These are phyloP conservation scores for Globisporangium sylvaticum DNA, from an alignment of 352 stramenopile genomes.

Conservation along the genomic window DNA sequence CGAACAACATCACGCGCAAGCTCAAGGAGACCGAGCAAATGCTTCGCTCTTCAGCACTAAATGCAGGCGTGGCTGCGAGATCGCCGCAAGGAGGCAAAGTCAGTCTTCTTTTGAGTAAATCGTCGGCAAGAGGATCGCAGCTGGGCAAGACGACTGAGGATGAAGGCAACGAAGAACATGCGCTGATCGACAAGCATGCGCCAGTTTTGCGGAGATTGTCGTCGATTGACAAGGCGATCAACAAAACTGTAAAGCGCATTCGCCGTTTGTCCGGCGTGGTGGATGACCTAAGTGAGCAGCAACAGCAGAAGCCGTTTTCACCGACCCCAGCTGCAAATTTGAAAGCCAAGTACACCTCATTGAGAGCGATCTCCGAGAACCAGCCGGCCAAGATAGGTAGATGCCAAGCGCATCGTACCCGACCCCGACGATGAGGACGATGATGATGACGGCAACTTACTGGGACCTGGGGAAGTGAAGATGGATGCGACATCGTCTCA, in stretches of 20 bases:
- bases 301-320: background rate
- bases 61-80: conserved; percentile 15
- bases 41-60: conserved; percentile 30
- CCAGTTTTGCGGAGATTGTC: conserved; percentile 37
- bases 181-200: conserved; percentile 13
- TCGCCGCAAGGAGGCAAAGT: background rate
- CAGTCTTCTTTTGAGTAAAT: background rate
- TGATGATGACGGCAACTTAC: conserved; percentile 13
- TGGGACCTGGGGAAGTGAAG: conserved; percentile 18
- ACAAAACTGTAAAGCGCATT: conserved; percentile 56
- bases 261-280: conserved; percentile 38
- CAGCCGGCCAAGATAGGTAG: conserved; percentile 10
- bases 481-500: conserved; percentile 54
- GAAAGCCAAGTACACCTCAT: conserved; percentile 27
- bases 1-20: conserved; percentile 56
- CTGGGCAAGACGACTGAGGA: background rate
- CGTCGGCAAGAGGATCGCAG: background rate
- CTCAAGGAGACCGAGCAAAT: conserved; percentile 60
- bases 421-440: conserved; percentile 16
- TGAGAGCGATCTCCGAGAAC: conserved; percentile 32
- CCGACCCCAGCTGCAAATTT: background rate
- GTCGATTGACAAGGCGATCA: conserved; percentile 65
- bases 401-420: conserved; percentile 1
- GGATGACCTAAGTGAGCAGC: conserved; percentile 10
- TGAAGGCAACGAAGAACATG: conserved; percentile 14